Conservation (phyloP, 345 rosid genomes). For the Sisymbrium irio region DNA sequence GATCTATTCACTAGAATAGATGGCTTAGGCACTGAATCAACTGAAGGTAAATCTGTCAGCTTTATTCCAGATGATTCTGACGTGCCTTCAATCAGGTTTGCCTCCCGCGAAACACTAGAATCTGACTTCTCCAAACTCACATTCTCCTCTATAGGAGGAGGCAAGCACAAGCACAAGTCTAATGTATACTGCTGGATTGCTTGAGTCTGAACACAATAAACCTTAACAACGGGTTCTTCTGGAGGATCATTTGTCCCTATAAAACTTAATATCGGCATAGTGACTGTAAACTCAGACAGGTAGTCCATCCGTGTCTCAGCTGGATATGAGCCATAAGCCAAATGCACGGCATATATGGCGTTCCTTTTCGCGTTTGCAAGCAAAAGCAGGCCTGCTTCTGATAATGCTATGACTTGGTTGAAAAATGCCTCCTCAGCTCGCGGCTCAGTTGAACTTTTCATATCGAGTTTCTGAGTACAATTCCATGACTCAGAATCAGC, state of each 20-base stretch:
- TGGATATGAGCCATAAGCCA: conserved; percentile 79
- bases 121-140: conserved; percentile 52
- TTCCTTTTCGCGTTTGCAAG: conserved; percentile 89
- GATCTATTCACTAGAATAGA: conserved; percentile 30
- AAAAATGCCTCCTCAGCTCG: conserved; percentile 63
- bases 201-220: conserved; percentile 88
- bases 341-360: conserved; percentile 75
- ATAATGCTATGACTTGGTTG: conserved; percentile 71
- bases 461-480: conserved; percentile 75
- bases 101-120: conserved; percentile 43
- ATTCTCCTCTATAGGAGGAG: conserved; percentile 59
- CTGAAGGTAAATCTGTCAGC: conserved; percentile 37
- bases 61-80: conserved; percentile 40
- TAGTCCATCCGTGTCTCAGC: conserved; percentile 69
- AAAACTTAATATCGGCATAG: conserved; percentile 92
- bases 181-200: conserved; percentile 95
- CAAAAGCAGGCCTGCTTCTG: conserved; percentile 64
- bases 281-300: conserved; percentile 76
- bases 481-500: conserved; percentile 62
- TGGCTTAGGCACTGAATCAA: conserved; percentile 43
- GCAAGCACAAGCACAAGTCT: conserved; percentile 77
- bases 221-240: conserved; percentile 59
- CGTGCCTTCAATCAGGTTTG: conserved; percentile 42
- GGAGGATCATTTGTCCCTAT: conserved; percentile 65
- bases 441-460: conserved; percentile 67